These are phyloP conservation scores for Phanerochaete carnosa DNA, from an alignment of 768 basidiomycete species.

Conservation along the genomic window DNA sequence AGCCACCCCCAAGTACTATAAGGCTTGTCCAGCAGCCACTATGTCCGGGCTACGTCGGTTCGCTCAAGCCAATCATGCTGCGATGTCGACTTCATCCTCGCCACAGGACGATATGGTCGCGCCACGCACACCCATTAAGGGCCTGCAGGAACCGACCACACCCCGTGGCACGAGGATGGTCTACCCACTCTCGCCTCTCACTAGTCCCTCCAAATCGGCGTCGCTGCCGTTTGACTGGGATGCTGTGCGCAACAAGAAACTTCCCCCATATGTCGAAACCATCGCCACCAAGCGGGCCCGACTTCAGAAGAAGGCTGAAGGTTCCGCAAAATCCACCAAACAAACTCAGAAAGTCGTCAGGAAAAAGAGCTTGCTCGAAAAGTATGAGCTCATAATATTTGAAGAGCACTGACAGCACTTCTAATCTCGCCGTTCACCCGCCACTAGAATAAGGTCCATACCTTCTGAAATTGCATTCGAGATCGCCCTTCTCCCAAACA, in stretches of 20 bases:
- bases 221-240: conserved; percentile 86
- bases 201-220: conserved; percentile 72
- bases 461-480: conserved; percentile 76
- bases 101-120: conserved; percentile 7
- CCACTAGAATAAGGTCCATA: conserved; percentile 51
- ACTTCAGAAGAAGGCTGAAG: conserved; percentile 37
- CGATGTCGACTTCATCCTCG: conserved; percentile 1
- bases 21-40: neutral
- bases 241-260: conserved; percentile 65
- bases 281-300: conserved; percentile 39
- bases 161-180: conserved; percentile 38
- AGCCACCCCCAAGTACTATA: neutral
- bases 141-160: conserved; percentile 30
- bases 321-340: conserved; percentile 37
- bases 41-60: conserved; percentile 19
- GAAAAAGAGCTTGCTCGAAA: conserved; percentile 62
- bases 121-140: conserved; percentile 28
- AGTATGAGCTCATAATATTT: conserved; percentile 32
- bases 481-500: conserved; percentile 79
- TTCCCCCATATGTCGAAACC: conserved; percentile 73
- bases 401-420: too few species aligned
- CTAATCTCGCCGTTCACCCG: neutral
- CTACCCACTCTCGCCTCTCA: conserved; percentile 53
- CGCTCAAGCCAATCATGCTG: conserved; percentile 25
- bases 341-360: conserved; percentile 55